A percentile compares a stretch with the other conserved stretches of the same genome.
These are phyloP conservation scores for Viridothelium virens DNA, from an alignment of 495 filamentous ascomycete genomes.

Conservation along the genomic window DNA sequence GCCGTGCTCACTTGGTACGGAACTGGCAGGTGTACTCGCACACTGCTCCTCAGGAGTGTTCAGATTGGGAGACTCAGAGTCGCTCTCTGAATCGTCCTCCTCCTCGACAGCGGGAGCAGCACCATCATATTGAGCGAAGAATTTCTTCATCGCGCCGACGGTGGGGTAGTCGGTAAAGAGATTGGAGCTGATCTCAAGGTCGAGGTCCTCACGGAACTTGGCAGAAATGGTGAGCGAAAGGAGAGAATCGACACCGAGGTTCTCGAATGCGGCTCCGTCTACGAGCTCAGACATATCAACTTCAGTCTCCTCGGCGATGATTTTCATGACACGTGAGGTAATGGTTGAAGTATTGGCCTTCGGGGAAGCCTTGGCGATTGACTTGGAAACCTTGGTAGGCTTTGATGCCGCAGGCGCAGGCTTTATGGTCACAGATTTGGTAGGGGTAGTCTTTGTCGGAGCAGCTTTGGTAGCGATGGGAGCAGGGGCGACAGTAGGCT, in stretches of 20 bases:
- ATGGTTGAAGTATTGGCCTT: conserved; percentile 29
- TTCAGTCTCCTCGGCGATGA: conserved; percentile 40
- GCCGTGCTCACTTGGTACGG: conserved; percentile 28
- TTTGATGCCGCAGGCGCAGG: conserved; percentile 21
- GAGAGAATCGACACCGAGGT: conserved; percentile 40
- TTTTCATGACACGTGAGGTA: conserved; percentile 38
- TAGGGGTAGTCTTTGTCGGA: conserved; percentile 15
- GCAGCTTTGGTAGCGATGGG: conserved; percentile 18
- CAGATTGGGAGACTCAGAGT: conserved; percentile 25
- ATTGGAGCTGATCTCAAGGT: conserved; percentile 38
- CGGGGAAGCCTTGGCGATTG: conserved; percentile 15
- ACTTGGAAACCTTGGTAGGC: conserved; percentile 27
- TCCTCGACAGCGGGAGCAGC: conserved; percentile 29
- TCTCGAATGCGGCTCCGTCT: conserved; percentile 40
- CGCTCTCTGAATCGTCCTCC: conserved; percentile 32
- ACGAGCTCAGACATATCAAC: conserved; percentile 39
- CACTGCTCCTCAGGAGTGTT: conserved; percentile 31
- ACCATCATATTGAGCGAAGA: conserved; percentile 38
- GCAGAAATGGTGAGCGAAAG: conserved; percentile 40
- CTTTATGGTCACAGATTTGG: conserved; percentile 17
- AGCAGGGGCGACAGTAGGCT: conserved; percentile 21
- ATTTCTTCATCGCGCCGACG: conserved; percentile 41
- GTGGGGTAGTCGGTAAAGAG: conserved; percentile 40
- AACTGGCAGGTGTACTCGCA: conserved; percentile 35
- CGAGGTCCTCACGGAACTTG: conserved; percentile 41